Percentiles rank a stretch among this genome's conserved stretches.
These are phyloP conservation scores for Psidium friedrichsthalianum DNA, from an alignment of 345 rosid genomes.

Conservation along the genomic window DNA sequence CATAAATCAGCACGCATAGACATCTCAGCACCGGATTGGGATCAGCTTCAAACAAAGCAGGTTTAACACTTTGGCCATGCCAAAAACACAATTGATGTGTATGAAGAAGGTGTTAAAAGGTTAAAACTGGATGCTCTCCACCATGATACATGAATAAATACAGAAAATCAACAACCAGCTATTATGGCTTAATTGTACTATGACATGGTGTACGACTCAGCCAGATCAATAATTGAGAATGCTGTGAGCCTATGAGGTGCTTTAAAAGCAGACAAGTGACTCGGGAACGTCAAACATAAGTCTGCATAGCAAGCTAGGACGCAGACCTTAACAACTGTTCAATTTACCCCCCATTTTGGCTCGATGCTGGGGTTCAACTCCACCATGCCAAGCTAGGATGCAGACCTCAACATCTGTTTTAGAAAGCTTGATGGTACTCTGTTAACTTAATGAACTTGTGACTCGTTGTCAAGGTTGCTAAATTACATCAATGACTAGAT, in stretches of 20 bases:
- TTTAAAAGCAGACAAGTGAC: not conserved
- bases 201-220: not conserved
- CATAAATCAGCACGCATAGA: not conserved
- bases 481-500: not conserved
- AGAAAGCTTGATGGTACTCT: not conserved
- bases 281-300: not conserved
- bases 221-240: not conserved
- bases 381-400: not conserved
- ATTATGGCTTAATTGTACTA: not conserved
- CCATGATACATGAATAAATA: not conserved
- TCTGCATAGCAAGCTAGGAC: not conserved
- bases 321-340: not conserved
- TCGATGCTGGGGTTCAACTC: not conserved
- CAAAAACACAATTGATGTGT: not conserved
- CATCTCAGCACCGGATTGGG: not conserved
- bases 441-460: not conserved
- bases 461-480: not conserved
- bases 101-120: not conserved
- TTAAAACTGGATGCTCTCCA: not conserved
- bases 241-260: not conserved
- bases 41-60: not conserved
- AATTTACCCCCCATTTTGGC: not conserved
- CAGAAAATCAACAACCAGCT: not conserved
- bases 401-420: not conserved
- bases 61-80: not conserved